Conservation (phyloP, 2,329 filamentous ascomycete genomes). For the Amauroascus verrucosus region DNA sequence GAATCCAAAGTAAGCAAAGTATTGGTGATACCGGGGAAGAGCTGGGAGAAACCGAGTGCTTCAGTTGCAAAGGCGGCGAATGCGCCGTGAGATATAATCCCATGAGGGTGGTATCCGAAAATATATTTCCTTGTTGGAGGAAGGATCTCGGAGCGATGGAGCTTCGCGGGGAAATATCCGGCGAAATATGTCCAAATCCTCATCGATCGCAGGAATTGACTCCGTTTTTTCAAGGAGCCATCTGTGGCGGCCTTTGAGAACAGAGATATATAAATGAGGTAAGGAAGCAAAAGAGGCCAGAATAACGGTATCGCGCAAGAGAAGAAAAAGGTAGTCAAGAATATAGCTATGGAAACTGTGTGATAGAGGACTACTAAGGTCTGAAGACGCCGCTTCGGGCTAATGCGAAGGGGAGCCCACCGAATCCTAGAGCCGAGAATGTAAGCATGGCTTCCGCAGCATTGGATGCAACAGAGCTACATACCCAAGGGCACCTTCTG, state of each 20-base stretch:
- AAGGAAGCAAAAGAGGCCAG: conserved; percentile 70
- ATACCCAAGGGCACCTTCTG: conserved; percentile 4
- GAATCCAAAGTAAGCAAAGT: conserved; percentile 86
- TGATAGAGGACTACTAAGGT: conserved; percentile 69
- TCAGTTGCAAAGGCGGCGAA: conserved; percentile 88
- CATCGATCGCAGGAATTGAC: conserved; percentile 60
- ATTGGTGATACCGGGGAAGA: conserved; percentile 94
- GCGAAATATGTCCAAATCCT: conserved; percentile 82
- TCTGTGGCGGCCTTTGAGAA: conserved; percentile 68
- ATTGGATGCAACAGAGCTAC: too few species aligned
- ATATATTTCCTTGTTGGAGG: conserved; percentile 83
- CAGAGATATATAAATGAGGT: conserved; percentile 66
- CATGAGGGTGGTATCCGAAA: conserved; percentile 93
- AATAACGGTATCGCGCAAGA: conserved; percentile 82
- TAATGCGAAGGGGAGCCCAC: conserved; percentile 71
- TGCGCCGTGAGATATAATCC: conserved; percentile 94
- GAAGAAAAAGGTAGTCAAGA: conserved; percentile 76
- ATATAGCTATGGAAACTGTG: conserved; percentile 58
- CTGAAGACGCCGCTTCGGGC: conserved; percentile 60
- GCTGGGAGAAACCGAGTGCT: conserved; percentile 70
- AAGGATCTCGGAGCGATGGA: conserved; percentile 76
- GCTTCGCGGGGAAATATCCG: conserved; percentile 77
- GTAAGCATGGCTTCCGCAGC: too few species aligned
- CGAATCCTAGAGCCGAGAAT: conserved; percentile 41
- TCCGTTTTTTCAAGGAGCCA: conserved; percentile 64